Conservation (phyloP, 2,329 filamentous ascomycete genomes). For the Gliomastix tumulicola region DNA sequence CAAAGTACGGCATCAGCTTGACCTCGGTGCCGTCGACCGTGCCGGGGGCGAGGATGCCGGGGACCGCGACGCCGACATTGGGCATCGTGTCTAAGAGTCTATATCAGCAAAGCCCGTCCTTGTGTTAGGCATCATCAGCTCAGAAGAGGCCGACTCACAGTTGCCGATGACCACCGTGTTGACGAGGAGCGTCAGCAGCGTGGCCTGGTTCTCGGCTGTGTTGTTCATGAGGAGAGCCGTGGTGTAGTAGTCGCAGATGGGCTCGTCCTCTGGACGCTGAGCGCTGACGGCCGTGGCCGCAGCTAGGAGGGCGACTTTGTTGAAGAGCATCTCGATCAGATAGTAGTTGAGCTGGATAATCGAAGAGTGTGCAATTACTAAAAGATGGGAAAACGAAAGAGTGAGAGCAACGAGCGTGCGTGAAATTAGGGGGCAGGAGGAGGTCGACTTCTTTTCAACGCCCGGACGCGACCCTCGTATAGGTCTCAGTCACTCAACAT, state of each 20-base stretch:
- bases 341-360: background rate
- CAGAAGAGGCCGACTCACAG: conserved; percentile 28
- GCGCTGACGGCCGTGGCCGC: conserved; percentile 17
- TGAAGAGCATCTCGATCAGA: conserved; percentile 14
- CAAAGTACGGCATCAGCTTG: conserved; percentile 54
- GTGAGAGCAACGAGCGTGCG: no score
- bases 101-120: background rate
- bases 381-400: no score
- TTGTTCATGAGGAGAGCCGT: conserved; percentile 51
- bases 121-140: background rate
- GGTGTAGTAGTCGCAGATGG: conserved; percentile 60
- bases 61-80: conserved; percentile 43
- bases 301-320: conserved; percentile 11
- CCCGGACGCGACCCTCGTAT: no score
- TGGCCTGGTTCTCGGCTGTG: conserved; percentile 50
- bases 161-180: conserved; percentile 61
- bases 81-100: conserved; percentile 37
- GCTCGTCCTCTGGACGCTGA: conserved; percentile 39
- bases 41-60: conserved; percentile 50
- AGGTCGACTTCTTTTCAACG: no score
- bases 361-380: no score
- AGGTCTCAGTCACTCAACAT: no score
- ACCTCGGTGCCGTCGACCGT: conserved; percentile 42
- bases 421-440: no score
- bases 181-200: conserved; percentile 48